Percentiles rank a stretch among this genome's conserved stretches.
These are phyloP conservation scores for Draba incana DNA, from an alignment of 345 rosid species.

Conservation along the genomic window DNA sequence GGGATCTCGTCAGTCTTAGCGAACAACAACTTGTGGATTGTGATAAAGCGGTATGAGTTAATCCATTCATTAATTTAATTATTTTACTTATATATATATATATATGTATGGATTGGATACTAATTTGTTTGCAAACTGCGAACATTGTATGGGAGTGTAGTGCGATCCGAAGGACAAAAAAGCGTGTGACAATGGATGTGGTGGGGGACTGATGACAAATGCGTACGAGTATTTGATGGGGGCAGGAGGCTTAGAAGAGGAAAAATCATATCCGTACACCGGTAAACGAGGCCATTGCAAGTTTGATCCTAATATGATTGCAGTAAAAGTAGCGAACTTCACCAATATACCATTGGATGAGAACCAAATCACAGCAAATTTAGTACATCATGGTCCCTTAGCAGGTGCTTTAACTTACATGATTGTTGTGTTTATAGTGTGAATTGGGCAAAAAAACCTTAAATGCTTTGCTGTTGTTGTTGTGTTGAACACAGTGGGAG, in stretches of 20 bases:
- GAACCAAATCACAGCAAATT: constrained; percentile 69
- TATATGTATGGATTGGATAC: neutral
- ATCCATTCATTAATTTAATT: neutral
- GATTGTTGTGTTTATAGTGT: neutral
- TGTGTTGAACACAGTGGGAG: constrained; percentile 53
- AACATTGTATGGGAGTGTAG: constrained; percentile 30
- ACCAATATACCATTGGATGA: constrained; percentile 68
- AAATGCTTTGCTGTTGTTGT: constrained; percentile 2
- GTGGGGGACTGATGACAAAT: constrained; percentile 90
- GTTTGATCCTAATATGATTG: constrained; percentile 55
- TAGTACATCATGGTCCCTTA: constrained; percentile 79
- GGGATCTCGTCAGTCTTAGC: constrained; percentile 87
- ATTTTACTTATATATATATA: neutral
- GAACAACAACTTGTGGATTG: constrained; percentile 95
- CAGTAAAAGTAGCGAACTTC: constrained; percentile 62
- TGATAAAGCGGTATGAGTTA: constrained; percentile 54
- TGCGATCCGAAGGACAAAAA: constrained; percentile 66
- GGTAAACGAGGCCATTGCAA: constrained; percentile 70
- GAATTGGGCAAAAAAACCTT: neutral
- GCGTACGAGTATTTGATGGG: constrained; percentile 76
- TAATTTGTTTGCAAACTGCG: too few relatives aligned
- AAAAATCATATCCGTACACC: constrained; percentile 63
- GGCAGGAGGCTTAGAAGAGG: constrained; percentile 81
- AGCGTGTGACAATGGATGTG: constrained; percentile 75
- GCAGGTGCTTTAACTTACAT: constrained; percentile 50